These are phyloP conservation scores for Microsporum ferrugineum DNA, from an alignment of 2,329 filamentous ascomycete genomes.

Conservation along the genomic window DNA sequence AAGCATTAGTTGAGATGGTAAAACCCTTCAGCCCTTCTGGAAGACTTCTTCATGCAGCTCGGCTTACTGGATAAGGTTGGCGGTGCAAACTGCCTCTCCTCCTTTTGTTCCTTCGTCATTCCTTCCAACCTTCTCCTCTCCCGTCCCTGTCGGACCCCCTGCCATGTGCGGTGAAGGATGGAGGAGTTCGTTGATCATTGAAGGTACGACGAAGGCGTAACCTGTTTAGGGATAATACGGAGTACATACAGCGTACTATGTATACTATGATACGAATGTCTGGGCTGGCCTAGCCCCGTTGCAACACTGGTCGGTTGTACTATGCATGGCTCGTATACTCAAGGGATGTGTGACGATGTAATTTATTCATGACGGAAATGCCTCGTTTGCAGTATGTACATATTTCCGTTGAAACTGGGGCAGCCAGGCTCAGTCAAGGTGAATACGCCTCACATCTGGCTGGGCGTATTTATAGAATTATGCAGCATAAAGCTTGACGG, in stretches of 20 bases:
- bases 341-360: too few species aligned
- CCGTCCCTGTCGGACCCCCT: neutral
- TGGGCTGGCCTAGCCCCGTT: too few species aligned
- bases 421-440: too few species aligned
- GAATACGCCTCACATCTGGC: too few species aligned
- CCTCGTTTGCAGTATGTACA: too few species aligned
- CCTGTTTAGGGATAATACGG: neutral
- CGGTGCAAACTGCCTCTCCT: neutral
- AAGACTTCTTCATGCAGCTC: neutral
- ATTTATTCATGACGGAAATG: too few species aligned
- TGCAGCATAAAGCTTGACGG: neutral
- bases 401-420: too few species aligned
- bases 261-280: too few species aligned
- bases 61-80: neutral
- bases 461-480: neutral
- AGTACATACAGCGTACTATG: too few species aligned
- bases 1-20: too few species aligned
- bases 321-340: too few species aligned
- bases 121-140: neutral
- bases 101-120: neutral
- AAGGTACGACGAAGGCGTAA: neutral
- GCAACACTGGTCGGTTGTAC: too few species aligned
- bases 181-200: neutral
- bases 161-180: neutral
- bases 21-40: neutral